These are phyloP conservation scores for Diaporthe aspalathi DNA, from an alignment of 2,329 filamentous ascomycete species.

Conservation along the genomic window DNA sequence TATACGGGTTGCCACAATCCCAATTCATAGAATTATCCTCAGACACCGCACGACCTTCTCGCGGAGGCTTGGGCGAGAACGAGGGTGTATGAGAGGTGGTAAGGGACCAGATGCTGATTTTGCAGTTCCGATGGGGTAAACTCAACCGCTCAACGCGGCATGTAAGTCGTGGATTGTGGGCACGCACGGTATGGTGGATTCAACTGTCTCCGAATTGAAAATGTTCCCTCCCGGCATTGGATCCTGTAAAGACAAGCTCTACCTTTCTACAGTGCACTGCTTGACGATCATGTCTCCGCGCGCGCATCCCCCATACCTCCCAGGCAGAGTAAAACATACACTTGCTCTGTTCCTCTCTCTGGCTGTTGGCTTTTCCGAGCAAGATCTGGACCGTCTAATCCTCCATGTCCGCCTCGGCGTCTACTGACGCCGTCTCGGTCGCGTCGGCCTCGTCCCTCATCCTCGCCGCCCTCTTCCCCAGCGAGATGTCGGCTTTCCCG, in stretches of 20 bases:
- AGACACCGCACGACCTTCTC: too few relatives aligned
- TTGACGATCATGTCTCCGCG: neutral
- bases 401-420: constrained; percentile 22
- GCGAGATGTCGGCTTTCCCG: constrained; percentile 4
- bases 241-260: neutral
- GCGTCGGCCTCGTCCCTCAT: constrained; percentile 11
- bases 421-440: constrained; percentile 13
- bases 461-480: constrained; percentile 27
- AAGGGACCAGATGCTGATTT: neutral
- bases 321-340: neutral
- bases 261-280: neutral
- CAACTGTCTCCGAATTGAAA: too few relatives aligned
- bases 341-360: neutral
- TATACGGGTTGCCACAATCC: too few relatives aligned
- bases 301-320: neutral
- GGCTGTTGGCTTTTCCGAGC: neutral
- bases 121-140: neutral
- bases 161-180: neutral
- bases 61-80: neutral
- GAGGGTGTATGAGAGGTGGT: neutral
- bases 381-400: constrained; percentile 4
- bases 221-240: neutral
- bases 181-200: too few relatives aligned
- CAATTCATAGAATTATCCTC: too few relatives aligned
- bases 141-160: neutral